Conservation (phyloP, 2,329 filamentous ascomycete species). For the Hirsutella thompsonii region DNA sequence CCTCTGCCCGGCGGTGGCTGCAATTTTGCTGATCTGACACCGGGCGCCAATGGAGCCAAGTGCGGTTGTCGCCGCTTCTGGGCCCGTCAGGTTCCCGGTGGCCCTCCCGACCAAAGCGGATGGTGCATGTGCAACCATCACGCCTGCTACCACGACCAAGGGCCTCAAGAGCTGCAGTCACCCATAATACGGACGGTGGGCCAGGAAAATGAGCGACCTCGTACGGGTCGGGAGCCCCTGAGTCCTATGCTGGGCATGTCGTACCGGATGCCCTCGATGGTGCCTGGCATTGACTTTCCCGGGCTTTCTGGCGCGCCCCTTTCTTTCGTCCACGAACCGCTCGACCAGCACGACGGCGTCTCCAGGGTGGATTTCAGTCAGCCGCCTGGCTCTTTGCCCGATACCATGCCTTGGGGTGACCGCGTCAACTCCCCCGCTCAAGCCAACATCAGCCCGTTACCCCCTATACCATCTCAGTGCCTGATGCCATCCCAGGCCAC, state of each 20-base stretch:
- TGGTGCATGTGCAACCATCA: constrained; percentile 53
- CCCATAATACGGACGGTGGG: constrained; percentile 14
- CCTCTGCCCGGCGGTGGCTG: constrained; percentile 29
- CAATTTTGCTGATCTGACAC: constrained; percentile 42
- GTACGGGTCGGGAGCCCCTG: constrained; percentile 33
- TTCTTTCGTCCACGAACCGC: constrained; percentile 21
- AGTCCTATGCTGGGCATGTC: constrained; percentile 39
- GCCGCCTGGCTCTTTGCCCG: constrained; percentile 32
- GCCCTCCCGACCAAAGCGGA: constrained; percentile 27
- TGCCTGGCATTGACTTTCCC: constrained; percentile 27
- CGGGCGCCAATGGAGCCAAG: constrained; percentile 35
- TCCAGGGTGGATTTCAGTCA: constrained; percentile 14
- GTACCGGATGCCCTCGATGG: constrained; percentile 22
- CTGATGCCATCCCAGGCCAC: constrained; percentile 37
- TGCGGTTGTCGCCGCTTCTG: constrained; percentile 52
- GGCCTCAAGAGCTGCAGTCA: constrained; percentile 10
- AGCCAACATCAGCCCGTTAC: constrained; percentile 17
- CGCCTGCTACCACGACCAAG: constrained; percentile 47
- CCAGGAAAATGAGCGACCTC: constrained; percentile 42
- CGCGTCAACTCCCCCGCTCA: constrained; percentile 25
- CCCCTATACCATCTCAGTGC: constrained; percentile 37
- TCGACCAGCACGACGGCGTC: constrained; percentile 12
- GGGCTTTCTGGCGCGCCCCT: constrained; percentile 18
- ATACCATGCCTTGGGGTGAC: constrained; percentile 40
- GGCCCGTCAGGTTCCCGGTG: constrained; percentile 27